Percentiles rank a stretch among this genome's conserved stretches.
These are phyloP conservation scores for Phaeodactylum tricornutum DNA, from an alignment of 108 stramenopile genomes.

Conservation along the genomic window DNA sequence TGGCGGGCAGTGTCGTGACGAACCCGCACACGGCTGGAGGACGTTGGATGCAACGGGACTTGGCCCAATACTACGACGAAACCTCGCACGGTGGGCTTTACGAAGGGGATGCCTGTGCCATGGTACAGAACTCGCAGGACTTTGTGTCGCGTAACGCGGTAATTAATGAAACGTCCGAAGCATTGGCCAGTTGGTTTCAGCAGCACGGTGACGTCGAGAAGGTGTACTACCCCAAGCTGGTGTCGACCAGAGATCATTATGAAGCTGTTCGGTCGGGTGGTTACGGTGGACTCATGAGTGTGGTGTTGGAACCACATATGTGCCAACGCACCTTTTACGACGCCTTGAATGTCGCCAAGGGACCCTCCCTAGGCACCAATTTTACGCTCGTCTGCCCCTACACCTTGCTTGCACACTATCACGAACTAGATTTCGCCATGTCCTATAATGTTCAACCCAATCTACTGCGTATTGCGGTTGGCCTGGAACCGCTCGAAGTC, in stretches of 20 bases:
- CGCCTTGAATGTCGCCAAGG: conserved; percentile 51
- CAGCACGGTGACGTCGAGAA: conserved; percentile 35
- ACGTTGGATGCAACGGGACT: conserved; percentile 39
- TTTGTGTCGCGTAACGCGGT: conserved; percentile 35
- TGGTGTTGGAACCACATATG: conserved; percentile 39
- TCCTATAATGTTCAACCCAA: conserved; percentile 52
- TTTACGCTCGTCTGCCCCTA: conserved; percentile 72
- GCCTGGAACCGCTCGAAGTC: conserved; percentile 41
- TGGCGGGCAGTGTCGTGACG: conserved; percentile 46
- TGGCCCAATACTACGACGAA: conserved; percentile 18
- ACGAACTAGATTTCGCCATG: conserved; percentile 64
- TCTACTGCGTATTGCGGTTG: conserved; percentile 52
- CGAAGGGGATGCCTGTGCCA: conserved; percentile 34
- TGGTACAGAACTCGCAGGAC: conserved; percentile 29
- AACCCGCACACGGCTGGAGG: conserved; percentile 40
- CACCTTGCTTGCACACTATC: conserved; percentile 68
- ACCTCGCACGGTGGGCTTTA: conserved; percentile 18
- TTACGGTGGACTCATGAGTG: conserved; percentile 48
- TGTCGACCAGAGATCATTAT: conserved; percentile 10
- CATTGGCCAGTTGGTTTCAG: conserved; percentile 30
- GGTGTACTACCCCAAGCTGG: conserved; percentile 49
- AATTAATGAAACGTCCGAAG: conserved; percentile 49
- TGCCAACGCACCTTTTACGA: conserved; percentile 66
- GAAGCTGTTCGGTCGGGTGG: conserved; percentile 12
- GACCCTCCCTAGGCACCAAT: conserved; percentile 67